Conservation (phyloP, 1,139 yeast species). For the Arxiozyma heterogenica region DNA sequence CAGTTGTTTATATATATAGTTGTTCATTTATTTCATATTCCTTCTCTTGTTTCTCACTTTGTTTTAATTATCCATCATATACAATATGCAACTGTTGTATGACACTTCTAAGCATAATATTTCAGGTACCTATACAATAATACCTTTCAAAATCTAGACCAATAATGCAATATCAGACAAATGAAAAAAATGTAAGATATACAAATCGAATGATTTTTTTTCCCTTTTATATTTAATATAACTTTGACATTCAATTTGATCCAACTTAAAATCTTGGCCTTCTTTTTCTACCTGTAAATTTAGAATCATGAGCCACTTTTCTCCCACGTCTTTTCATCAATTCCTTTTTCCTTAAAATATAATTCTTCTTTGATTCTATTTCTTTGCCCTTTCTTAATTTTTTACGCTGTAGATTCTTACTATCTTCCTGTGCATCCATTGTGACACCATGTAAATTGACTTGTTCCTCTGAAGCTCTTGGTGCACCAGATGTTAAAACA, state of each 20-base stretch:
- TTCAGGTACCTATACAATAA: neutral
- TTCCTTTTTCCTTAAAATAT: slow-evolving; percentile 84
- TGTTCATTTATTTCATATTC: neutral
- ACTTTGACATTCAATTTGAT: neutral
- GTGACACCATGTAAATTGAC: slow-evolving; percentile 67
- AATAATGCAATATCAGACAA: neutral
- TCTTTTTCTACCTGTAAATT: slow-evolving; percentile 90
- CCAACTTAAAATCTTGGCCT: slow-evolving; percentile 56
- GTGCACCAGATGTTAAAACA: slow-evolving; percentile 80
- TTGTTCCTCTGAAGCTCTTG: slow-evolving; percentile 30
- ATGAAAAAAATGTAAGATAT: neutral
- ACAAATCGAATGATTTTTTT: neutral
- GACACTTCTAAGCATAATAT: too few relatives aligned
- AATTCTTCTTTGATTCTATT: slow-evolving; percentile 69
- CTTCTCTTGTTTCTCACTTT: neutral
- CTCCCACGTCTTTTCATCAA: slow-evolving; percentile 88
- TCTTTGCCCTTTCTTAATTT: slow-evolving; percentile 44
- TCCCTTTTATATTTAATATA: too few relatives aligned
- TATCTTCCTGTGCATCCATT: slow-evolving; percentile 50
- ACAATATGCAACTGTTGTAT: neutral
- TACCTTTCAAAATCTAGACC: neutral
- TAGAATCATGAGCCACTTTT: slow-evolving; percentile 79
- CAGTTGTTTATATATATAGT: too few relatives aligned
- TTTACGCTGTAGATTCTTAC: slow-evolving; percentile 36
- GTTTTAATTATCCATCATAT: too few relatives aligned